Base-by-base conservation (phyloP, 225 moss, liverwort and hornwort genomes). In the Bryoerythrophyllum caledonicum region DNA sequence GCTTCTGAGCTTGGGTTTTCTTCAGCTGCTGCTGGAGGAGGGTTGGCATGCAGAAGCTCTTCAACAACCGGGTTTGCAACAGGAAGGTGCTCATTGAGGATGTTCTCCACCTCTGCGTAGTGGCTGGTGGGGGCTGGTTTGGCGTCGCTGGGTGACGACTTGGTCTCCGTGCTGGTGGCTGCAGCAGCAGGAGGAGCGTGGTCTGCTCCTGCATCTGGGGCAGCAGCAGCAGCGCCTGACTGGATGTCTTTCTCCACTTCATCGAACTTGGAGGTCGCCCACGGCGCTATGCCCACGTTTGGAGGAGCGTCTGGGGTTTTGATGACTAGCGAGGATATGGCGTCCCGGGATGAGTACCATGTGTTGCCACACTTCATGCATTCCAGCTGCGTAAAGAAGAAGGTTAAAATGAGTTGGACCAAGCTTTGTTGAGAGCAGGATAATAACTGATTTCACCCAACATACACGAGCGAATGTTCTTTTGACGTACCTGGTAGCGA, bases 211-310 rank as follows among this genome's bases (percentile, higher is more conserved):
- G 71, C 61, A 21, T 81, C 83, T 63, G n/a, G 20, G 25, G 48
- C 25, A 17, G 32, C 32, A 32, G 32, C 32, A 17, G 48, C 48
- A 52, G 30, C 65, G 28, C 41, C 65, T 76, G 81, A 67, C 51
- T 75, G 79, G 24, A 94, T 71, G 30, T 96, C 93, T 53, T 91
- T 94, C 34, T 93, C 96, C 37, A 95, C 91, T 79, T 93, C 93
- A 67, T 95, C 97, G 58, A 95, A 99, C 78, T 99, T 99, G 60
- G 95, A 90, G 16, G 97, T 95, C 51, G 95, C 94, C 97, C 89
- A 93, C 4, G 97, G 95, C 15, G 97, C 90, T 73, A 90, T 79
- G 67, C 97, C 94, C 63, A 99, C 94, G 57, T 82, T 90, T 17
- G 94, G 91, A 6, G 93, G 90, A 49, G 82, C 69, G 63, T 48